phyloP scores from a whole-genome alignment of 208 protist species.

The Acanthamoeba castellanii region DNA sequence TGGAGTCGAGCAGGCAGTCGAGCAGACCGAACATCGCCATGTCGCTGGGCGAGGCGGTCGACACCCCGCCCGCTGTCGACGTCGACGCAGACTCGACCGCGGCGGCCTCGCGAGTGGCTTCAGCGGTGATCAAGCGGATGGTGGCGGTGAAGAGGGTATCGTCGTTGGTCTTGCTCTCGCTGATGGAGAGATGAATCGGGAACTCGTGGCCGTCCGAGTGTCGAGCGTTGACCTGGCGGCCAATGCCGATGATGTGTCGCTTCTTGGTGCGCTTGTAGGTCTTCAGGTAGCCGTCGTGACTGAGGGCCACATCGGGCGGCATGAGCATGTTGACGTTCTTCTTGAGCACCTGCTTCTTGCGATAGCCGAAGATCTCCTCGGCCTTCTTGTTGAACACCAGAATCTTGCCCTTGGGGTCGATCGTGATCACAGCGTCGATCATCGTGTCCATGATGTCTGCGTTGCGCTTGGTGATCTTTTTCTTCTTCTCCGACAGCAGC shows the following conservation, averaged over 20 bases:
- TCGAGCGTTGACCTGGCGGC: conserved; percentile 60
- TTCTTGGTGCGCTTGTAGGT: conserved; percentile 80
- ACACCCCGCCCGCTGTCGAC: background rate
- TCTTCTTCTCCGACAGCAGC: conserved; percentile 60
- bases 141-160: conserved; percentile 52
- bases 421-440: conserved; percentile 77
- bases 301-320: conserved; percentile 74
- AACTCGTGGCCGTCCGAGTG: conserved; percentile 74
- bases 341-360: conserved; percentile 81
- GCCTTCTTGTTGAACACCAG: conserved; percentile 82
- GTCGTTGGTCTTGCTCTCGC: conserved; percentile 46
- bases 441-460: conserved; percentile 73
- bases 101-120: background rate
- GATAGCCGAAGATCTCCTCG: conserved; percentile 68
- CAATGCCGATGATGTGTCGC: conserved; percentile 80
- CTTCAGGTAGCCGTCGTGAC: conserved; percentile 87
- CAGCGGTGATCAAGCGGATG: background rate
- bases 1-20: conserved; percentile 53
- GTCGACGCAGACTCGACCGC: background rate
- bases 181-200: conserved; percentile 75
- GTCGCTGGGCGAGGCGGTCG: background rate
- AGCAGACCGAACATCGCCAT: conserved; percentile 44
- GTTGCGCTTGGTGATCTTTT: conserved; percentile 57
- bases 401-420: conserved; percentile 79
- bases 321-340: conserved; percentile 88